Conservation (phyloP, 2,329 filamentous ascomycete species). For the Fonsecaea nubica region DNA sequence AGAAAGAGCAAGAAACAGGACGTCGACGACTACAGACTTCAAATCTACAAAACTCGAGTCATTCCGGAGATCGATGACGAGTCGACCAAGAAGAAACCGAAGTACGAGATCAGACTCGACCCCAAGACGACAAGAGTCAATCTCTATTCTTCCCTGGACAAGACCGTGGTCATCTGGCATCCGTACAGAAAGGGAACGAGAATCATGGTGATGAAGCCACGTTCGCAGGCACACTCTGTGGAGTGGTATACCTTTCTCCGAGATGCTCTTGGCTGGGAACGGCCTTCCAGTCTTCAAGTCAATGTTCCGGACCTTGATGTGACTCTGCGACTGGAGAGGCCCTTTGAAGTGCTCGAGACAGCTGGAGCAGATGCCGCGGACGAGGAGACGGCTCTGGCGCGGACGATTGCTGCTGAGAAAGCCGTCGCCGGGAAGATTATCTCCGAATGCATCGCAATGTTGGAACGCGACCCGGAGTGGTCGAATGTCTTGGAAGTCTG, state of each 20-base stretch:
- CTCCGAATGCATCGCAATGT: slow-evolving; percentile 63
- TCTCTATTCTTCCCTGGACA: slow-evolving; percentile 70
- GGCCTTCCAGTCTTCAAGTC: slow-evolving; percentile 63
- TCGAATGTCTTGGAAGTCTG: slow-evolving; percentile 64
- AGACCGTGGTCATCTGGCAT: slow-evolving; percentile 69
- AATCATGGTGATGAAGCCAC: slow-evolving; percentile 68
- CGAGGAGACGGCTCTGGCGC: slow-evolving; percentile 51
- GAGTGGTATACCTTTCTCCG: slow-evolving; percentile 73
- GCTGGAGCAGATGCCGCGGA: slow-evolving; percentile 44
- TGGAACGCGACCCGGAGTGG: slow-evolving; percentile 65
- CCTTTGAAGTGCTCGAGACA: slow-evolving; percentile 61
- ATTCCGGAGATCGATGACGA: slow-evolving; percentile 66
- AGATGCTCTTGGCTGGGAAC: slow-evolving; percentile 64
- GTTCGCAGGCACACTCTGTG: slow-evolving; percentile 66
- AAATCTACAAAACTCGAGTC: slow-evolving; percentile 68
- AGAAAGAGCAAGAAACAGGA: slow-evolving; percentile 61
- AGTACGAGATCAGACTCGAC: slow-evolving; percentile 64
- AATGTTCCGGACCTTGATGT: slow-evolving; percentile 69
- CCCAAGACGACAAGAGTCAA: slow-evolving; percentile 64
- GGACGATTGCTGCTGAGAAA: slow-evolving; percentile 55
- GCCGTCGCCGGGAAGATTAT: slow-evolving; percentile 64
- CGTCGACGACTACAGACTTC: slow-evolving; percentile 62
- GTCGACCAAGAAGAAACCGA: slow-evolving; percentile 60
- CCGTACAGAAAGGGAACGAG: slow-evolving; percentile 60
- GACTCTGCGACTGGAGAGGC: slow-evolving; percentile 64